Percentiles rank a stretch among this genome's conserved stretches.
phyloP scores from a whole-genome alignment of 164 flowering plant species.

The Cinnamomum chago region DNA sequence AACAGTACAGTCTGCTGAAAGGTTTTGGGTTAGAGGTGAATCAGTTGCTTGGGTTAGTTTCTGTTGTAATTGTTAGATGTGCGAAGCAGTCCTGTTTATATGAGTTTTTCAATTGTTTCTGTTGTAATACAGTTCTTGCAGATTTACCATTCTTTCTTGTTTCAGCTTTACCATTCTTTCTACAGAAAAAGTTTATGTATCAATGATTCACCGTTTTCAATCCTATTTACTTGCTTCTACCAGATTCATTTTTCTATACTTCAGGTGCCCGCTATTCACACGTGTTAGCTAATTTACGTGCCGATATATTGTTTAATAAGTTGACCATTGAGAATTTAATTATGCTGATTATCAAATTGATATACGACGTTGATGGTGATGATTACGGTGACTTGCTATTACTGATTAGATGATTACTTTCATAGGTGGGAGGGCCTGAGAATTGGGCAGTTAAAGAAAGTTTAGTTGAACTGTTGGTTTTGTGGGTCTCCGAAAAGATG shows the following conservation, averaged over 20 bases:
- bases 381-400: not conserved
- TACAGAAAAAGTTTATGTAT: constrained; percentile 9
- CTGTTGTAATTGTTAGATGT: constrained; percentile 16
- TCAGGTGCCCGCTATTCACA: not conserved
- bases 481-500: too few relatives aligned
- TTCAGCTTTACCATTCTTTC: constrained; percentile 1
- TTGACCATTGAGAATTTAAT: too few relatives aligned
- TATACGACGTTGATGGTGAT: too few relatives aligned
- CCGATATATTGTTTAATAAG: too few relatives aligned
- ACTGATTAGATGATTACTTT: not conserved
- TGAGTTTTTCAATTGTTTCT: constrained; percentile 12
- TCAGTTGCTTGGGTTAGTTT: constrained; percentile 8
- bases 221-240: constrained; percentile 8
- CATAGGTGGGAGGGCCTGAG: not conserved
- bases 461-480: not conserved
- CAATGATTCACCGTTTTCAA: constrained; percentile 15
- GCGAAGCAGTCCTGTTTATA: constrained; percentile 19
- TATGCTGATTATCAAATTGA: too few relatives aligned
- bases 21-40: constrained; percentile 6
- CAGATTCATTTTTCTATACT: not conserved
- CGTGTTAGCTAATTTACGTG: not conserved
- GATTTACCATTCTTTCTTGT: constrained; percentile 18
- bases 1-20: not conserved
- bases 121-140: constrained; percentile 13
- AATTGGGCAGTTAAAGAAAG: not conserved